These are phyloP conservation scores for Coix lacrymajobi DNA, from an alignment of 176 grass and related monocot genomes.

Conservation along the genomic window DNA sequence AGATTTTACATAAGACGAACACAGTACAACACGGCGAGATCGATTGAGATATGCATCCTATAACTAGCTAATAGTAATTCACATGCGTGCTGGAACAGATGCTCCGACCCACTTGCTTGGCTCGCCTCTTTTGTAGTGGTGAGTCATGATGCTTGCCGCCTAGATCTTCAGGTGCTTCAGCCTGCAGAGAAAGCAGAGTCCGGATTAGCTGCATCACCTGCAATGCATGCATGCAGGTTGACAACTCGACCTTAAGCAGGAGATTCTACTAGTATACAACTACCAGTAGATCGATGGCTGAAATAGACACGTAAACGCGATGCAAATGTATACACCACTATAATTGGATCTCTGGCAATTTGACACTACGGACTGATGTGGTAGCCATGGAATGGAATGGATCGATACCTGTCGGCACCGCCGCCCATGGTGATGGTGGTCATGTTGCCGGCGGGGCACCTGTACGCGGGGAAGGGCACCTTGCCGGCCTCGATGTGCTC, in stretches of 20 bases:
- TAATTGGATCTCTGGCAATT: neutral
- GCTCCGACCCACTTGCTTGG: neutral
- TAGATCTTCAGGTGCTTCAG: constrained; percentile 58
- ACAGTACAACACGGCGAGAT: neutral
- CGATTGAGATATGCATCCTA: neutral
- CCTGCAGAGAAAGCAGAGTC: constrained; percentile 23
- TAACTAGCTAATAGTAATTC: neutral
- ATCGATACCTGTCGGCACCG: no score
- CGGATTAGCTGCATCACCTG: neutral
- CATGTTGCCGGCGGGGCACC: constrained; percentile 9
- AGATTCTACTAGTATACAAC: neutral
- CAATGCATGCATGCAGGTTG: neutral
- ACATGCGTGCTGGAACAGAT: neutral
- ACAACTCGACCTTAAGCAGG: neutral
- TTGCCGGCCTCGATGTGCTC: constrained; percentile 46
- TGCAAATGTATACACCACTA: no score
- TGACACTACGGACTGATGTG: neutral
- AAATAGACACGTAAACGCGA: no score
- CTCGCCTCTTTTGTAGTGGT: neutral
- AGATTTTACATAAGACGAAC: neutral
- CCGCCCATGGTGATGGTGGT: no score
- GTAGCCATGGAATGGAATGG: no score
- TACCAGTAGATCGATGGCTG: no score
- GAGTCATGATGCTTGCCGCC: neutral
- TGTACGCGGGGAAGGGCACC: constrained; percentile 57